Conservation (phyloP, 2,329 filamentous ascomycete genomes). For the Neocucurbitaria cava region DNA sequence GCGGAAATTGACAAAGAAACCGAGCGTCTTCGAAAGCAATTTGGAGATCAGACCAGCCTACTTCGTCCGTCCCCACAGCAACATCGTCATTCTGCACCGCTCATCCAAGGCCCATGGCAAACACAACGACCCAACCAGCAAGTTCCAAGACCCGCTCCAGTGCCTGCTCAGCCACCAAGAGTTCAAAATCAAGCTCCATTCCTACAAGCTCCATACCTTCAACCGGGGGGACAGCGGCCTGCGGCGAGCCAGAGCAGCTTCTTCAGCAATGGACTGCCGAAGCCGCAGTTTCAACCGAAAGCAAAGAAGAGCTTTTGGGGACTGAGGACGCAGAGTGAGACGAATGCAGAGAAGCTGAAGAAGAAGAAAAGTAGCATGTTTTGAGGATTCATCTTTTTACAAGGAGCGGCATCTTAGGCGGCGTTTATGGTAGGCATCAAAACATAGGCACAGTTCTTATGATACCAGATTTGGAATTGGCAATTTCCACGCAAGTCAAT, state of each 20-base stretch:
- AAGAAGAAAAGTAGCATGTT: conserved; percentile 57
- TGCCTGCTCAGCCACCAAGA: conserved; percentile 23
- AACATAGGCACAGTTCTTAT: conserved; percentile 17
- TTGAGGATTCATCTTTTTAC: conserved; percentile 23
- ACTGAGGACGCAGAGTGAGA: conserved; percentile 40
- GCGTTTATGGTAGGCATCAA: conserved; percentile 22
- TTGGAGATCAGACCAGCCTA: conserved; percentile 59
- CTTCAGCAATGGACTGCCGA: conserved; percentile 41
- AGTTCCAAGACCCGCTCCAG: conserved; percentile 12
- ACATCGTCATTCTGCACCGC: conserved; percentile 33
- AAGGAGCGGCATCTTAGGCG: conserved; percentile 3
- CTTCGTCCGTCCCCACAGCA: conserved; percentile 26
- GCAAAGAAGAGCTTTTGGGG: conserved; percentile 50
- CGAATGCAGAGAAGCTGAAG: conserved; percentile 41
- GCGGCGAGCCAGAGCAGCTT: conserved; percentile 43
- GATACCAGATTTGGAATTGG: conserved; percentile 3
- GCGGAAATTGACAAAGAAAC: conserved; percentile 74
- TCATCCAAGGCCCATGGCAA: conserved; percentile 23
- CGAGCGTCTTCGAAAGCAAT: conserved; percentile 71
- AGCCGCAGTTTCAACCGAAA: conserved; percentile 33
- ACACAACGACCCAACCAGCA: conserved; percentile 14
- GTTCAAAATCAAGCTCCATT: conserved; percentile 9
- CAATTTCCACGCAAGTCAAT: neutral
- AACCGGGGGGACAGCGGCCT: conserved; percentile 34
- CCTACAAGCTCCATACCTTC: conserved; percentile 39